Evolutionary conservation across 768 basidiomycete genomes (phyloP).

Genomic region (Mrakia blollopis): DNA sequence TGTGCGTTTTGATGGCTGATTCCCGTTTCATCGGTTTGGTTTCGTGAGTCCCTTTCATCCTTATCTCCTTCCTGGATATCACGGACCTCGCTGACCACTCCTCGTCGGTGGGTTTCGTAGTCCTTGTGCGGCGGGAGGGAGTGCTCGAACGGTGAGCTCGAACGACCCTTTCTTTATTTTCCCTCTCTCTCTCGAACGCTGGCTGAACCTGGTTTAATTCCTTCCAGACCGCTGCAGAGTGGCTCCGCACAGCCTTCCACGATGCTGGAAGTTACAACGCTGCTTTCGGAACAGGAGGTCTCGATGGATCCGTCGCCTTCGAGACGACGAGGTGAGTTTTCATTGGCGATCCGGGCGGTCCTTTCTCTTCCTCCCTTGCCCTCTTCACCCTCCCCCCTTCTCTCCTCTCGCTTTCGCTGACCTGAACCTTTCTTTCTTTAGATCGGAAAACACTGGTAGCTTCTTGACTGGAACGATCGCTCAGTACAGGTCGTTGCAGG

Average conservation of each 20-base stretch:
- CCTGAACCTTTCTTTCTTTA: background rate
- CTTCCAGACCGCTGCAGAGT: constrained; percentile 18
- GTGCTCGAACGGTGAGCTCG: background rate
- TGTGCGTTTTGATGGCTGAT: constrained; percentile 19
- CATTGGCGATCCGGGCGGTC: too few relatives aligned
- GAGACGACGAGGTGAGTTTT: constrained; percentile 20
- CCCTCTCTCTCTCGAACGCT: background rate
- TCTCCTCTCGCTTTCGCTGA: background rate
- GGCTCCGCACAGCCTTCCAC: constrained; percentile 30
- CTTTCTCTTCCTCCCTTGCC: background rate
- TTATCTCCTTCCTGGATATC: background rate
- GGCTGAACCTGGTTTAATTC: background rate
- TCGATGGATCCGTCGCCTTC: constrained; percentile 25
- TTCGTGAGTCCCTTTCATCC: background rate
- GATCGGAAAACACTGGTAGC: constrained; percentile 14
- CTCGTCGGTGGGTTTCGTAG: background rate
- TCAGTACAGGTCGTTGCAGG: constrained; percentile 8
- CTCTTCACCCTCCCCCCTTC: background rate
- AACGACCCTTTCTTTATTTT: background rate
- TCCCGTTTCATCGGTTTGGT: constrained; percentile 21
- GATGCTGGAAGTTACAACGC: constrained; percentile 28
- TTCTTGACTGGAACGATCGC: constrained; percentile 9
- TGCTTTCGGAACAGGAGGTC: constrained; percentile 20
- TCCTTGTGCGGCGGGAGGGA: constrained; percentile 21
- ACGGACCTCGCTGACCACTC: background rate